Evolutionary conservation across 495 filamentous ascomycete genomes (phyloP), one percentile per base, ranked within the genome.

Genomic region (Antarctomyces pellizariae): DNA sequence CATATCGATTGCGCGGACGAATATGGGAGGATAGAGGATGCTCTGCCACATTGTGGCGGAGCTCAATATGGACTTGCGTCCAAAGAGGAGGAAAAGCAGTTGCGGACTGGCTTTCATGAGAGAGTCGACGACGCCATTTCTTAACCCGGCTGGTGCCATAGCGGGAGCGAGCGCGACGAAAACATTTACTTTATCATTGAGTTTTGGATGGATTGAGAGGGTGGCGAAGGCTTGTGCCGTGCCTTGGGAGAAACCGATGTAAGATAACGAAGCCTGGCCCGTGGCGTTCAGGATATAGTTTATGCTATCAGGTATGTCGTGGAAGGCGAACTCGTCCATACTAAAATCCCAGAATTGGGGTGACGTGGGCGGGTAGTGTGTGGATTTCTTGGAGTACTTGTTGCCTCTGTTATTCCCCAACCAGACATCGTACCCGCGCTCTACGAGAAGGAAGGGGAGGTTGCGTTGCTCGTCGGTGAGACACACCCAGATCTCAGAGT

Each of bases 401-500:
- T 97, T 97, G 13, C 86, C 86, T 4, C 86, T 66, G 41, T 97
- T 97, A 39, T 97, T 97, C 10, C 86, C 86, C 29, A 95, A 54
- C 86, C 86, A 97, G 35, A 95, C 83, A 59, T 97, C 86, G 39
- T 86, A 95, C 5, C 86, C 86, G 42, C 60, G 64, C 43, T 95
- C 83, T 0, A 91, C 83, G 22, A 97, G 54, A 32, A 71, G 62
- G 47, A 97, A 97, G 0, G 86, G 80, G 7, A 97, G 54, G 34
- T 67, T 77, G 29, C 80, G 61, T 47, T 90, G 64, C 36, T 67
- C 70, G 25, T 97, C 80, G 2, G 84, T 83, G 39, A 79, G 51
- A 44, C 78, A 89, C 11, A 93, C 77, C 86, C 86, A 97, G 12
- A 95, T 86, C 52, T 97, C 86, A 47, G 82, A 92, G 47, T 90